phyloP scores from a whole-genome alignment of 202 grass and related monocot genomes.

The Zizania palustris region DNA sequence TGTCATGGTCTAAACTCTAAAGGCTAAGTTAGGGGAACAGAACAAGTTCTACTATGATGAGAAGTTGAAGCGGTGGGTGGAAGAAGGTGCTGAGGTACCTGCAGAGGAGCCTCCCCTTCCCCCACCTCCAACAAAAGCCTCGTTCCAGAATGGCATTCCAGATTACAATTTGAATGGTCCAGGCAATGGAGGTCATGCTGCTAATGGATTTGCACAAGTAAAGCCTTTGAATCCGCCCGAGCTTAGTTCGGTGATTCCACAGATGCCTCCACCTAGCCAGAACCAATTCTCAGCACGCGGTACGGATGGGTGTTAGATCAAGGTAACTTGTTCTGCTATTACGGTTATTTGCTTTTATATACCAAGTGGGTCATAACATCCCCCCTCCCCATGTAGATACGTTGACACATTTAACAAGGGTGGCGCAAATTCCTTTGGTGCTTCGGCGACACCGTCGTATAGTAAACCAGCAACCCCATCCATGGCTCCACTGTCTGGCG shows the following conservation, averaged over 20 bases:
- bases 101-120: slow-evolving; percentile 67
- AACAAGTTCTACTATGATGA: slow-evolving; percentile 97
- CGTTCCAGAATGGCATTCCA: slow-evolving; percentile 57
- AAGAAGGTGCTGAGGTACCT: slow-evolving; percentile 66
- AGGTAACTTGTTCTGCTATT: slow-evolving; percentile 54
- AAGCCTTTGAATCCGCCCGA: slow-evolving; percentile 49
- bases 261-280: slow-evolving; percentile 68
- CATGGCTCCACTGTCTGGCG: slow-evolving; percentile 49
- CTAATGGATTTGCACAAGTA: slow-evolving; percentile 43
- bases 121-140: slow-evolving; percentile 70
- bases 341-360: background rate
- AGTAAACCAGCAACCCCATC: slow-evolving; percentile 59
- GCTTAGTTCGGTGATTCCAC: slow-evolving; percentile 60
- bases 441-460: slow-evolving; percentile 29
- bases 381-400: slow-evolving; percentile 51
- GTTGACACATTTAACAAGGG: slow-evolving; percentile 98
- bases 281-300: slow-evolving; percentile 91
- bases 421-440: slow-evolving; percentile 37
- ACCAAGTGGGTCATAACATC: background rate
- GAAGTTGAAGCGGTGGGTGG: slow-evolving; percentile 95
- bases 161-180: slow-evolving; percentile 51
- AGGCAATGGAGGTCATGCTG: slow-evolving; percentile 31
- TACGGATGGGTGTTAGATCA: slow-evolving; percentile 75
- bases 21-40: slow-evolving; percentile 85
- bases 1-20: slow-evolving; percentile 41